Evolutionary conservation across 1,284 basidiomycete species (phyloP).

Genomic region (Porodaedalea pini): DNA sequence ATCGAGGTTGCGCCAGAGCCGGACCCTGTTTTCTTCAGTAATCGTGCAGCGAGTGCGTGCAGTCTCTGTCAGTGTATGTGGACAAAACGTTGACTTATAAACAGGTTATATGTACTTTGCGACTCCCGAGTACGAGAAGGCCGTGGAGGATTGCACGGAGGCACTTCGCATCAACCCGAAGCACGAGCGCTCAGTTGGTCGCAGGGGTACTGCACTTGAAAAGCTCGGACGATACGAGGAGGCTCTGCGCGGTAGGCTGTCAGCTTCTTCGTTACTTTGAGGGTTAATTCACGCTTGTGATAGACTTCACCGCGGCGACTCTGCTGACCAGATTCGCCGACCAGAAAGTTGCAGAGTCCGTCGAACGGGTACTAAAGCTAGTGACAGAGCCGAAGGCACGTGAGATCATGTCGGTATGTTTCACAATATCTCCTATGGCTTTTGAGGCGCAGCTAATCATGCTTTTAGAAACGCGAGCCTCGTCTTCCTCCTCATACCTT

Average conservation of each 20-base stretch:
- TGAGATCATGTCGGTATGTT: slow-evolving; percentile 64
- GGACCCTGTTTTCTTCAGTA: slow-evolving; percentile 95
- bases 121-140: slow-evolving; percentile 79
- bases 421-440: slow-evolving; percentile 22
- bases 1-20: slow-evolving; percentile 82
- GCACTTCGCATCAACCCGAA: slow-evolving; percentile 82
- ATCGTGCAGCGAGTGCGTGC: slow-evolving; percentile 88
- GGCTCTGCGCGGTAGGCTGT: slow-evolving; percentile 66
- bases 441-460: not conserved
- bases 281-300: not conserved
- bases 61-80: slow-evolving; percentile 16
- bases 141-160: slow-evolving; percentile 88
- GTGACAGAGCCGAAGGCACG: slow-evolving; percentile 72
- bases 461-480: slow-evolving; percentile 10
- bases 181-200: slow-evolving; percentile 95
- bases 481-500: slow-evolving; percentile 56
- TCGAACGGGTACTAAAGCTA: slow-evolving; percentile 91
- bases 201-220: slow-evolving; percentile 86
- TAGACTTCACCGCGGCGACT: slow-evolving; percentile 94
- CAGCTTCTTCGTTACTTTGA: not conserved
- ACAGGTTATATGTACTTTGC: slow-evolving; percentile 89
- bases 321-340: slow-evolving; percentile 94
- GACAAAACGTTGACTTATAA: not conserved
- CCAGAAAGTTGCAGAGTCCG: slow-evolving; percentile 71
- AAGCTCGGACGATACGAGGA: slow-evolving; percentile 73